Evolutionary conservation across 352 stramenopile species (phyloP).

Genomic region (Phytophthora pseudosyringae): DNA sequence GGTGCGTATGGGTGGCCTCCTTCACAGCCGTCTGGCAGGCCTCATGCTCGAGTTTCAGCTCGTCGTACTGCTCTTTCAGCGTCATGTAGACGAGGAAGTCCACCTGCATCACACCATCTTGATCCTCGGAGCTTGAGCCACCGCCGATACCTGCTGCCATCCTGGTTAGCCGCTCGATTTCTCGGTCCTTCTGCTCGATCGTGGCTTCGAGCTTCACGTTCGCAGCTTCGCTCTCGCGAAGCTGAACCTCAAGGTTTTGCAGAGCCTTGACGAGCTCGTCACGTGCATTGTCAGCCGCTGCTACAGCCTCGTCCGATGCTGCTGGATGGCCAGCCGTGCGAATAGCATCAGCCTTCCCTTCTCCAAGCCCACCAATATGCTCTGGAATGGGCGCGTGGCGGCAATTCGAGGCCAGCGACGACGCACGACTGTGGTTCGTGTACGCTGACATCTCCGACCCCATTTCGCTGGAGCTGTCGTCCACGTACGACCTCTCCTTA

Average conservation of each 20-base stretch:
- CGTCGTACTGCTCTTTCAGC: constrained; percentile 60
- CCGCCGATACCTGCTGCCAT: constrained; percentile 42
- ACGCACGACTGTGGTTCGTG: constrained; percentile 62
- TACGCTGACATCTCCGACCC: constrained; percentile 58
- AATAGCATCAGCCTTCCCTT: constrained; percentile 30
- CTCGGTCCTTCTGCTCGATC: constrained; percentile 50
- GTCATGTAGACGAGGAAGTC: constrained; percentile 62
- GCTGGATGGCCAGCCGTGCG: constrained; percentile 20
- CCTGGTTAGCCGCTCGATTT: constrained; percentile 52
- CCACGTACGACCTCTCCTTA: constrained; percentile 55
- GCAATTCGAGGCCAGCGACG: constrained; percentile 40
- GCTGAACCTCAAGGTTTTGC: constrained; percentile 58
- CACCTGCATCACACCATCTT: constrained; percentile 53
- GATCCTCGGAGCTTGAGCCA: constrained; percentile 29
- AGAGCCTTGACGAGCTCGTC: constrained; percentile 55
- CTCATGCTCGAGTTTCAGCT: constrained; percentile 54
- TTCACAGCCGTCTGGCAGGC: constrained; percentile 21
- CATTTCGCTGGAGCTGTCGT: constrained; percentile 61
- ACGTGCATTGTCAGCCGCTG: constrained; percentile 18
- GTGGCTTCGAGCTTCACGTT: constrained; percentile 67
- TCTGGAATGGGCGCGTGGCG: constrained; percentile 23
- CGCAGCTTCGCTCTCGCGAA: constrained; percentile 56
- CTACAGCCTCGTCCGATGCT: constrained; percentile 25
- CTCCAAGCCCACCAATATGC: constrained; percentile 6
- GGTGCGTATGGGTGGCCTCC: background rate